These are phyloP conservation scores for Geotrichum reessii DNA, from an alignment of 1,139 yeast species.

Conservation along the genomic window DNA sequence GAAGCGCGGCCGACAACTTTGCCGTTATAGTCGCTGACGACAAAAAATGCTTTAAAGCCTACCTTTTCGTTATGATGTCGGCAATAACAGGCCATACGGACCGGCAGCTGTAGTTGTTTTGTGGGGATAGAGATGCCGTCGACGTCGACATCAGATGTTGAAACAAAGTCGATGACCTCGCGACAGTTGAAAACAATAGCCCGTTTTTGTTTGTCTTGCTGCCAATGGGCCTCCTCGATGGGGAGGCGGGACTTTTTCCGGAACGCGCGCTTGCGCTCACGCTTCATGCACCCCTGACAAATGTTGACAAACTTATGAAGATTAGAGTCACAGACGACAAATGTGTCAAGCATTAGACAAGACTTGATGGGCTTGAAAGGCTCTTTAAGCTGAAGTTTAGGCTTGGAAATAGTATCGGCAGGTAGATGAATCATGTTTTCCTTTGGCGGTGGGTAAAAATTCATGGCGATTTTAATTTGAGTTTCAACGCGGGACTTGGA, in stretches of 20 bases:
- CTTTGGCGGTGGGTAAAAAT: conserved; percentile 66
- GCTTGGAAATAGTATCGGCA: conserved; percentile 75
- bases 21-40: conserved; percentile 54
- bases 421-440: conserved; percentile 69
- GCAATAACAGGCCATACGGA: conserved; percentile 89
- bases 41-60: conserved; percentile 69
- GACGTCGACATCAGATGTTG: conserved; percentile 30
- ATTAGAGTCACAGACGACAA: conserved; percentile 36
- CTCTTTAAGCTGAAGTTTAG: conserved; percentile 56
- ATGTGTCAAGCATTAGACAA: conserved; percentile 32
- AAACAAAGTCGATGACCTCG: conserved; percentile 71
- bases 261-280: conserved; percentile 87
- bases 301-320: conserved; percentile 57
- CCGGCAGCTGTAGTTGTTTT: conserved; percentile 50
- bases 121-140: conserved; percentile 39
- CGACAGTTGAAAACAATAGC: conserved; percentile 85
- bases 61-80: conserved; percentile 80
- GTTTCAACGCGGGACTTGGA: conserved; percentile 83
- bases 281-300: conserved; percentile 75
- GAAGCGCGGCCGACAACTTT: conserved; percentile 63
- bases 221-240: conserved; percentile 66
- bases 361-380: conserved; percentile 33
- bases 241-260: conserved; percentile 59
- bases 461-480: conserved; percentile 67
- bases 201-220: conserved; percentile 64